phyloP scores from a whole-genome alignment of 2,329 filamentous ascomycete species.

The Neofusicoccum cordaticola region DNA sequence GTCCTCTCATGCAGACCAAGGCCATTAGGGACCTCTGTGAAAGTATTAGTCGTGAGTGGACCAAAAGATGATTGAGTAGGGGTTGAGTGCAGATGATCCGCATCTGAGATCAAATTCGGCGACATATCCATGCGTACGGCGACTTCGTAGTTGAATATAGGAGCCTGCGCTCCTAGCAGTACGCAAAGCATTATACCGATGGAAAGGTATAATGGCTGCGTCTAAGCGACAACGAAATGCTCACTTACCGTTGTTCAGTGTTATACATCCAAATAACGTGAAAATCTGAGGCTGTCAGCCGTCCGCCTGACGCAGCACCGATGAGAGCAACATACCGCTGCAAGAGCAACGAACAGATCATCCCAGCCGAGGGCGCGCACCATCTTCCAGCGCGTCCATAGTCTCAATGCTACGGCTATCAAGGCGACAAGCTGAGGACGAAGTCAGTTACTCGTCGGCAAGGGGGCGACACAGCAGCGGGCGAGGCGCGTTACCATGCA shows the following conservation, averaged over 20 bases:
- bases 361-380: conserved; percentile 34
- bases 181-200: neutral
- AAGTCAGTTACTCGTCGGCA: neutral
- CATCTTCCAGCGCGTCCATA: conserved; percentile 29
- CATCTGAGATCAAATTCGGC: no score
- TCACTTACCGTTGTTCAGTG: conserved; percentile 34
- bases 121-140: no score
- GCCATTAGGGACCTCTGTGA: conserved; percentile 30
- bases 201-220: neutral
- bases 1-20: conserved; percentile 34
- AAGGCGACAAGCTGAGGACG: conserved; percentile 25
- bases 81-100: no score
- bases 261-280: conserved; percentile 26
- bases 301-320: neutral
- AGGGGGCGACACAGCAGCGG: no score
- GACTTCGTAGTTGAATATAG: no score
- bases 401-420: conserved; percentile 28
- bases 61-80: neutral
- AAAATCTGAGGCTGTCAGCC: conserved; percentile 21
- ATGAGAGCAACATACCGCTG: conserved; percentile 20
- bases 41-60: conserved; percentile 18
- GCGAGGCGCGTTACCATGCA: neutral
- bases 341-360: conserved; percentile 33
- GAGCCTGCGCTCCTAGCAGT: neutral
- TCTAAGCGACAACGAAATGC: no score